Evolutionary conservation across 2,329 filamentous ascomycete genomes (phyloP), one percentile per base, ranked within the genome.

Genomic region (Calonectria henricotiae): DNA sequence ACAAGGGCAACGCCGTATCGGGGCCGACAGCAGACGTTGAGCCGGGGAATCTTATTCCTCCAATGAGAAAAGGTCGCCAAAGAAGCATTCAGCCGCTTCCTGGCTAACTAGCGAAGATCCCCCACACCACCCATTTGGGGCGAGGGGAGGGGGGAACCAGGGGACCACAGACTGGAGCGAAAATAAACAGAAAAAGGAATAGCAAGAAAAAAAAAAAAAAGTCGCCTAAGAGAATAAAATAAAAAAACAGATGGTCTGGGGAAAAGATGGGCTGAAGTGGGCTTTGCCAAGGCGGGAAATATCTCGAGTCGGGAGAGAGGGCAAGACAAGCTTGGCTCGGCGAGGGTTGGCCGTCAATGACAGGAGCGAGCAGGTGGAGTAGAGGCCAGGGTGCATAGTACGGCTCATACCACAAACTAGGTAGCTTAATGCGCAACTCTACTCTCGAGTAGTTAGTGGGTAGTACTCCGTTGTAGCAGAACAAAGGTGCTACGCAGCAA

Each of bases 51-150:
- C 12, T 54, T 55, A 61, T 54, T 17, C 35, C 67, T 51, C 67
- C 67, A 69, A 69, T 69, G 37, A 65, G 46, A 46, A 15, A 6
- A 25, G 58, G 12, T 49, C 15, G 25, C 51, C 51, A 68, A 62
- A 41, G 65, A 27, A 41, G 41, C 49, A 65, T 60, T 64, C 67
- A 68, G 61, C 49, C 58, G 58, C 47, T 51, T 49, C 23, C 13
- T 23, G 27, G 43, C 27, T 13, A 46, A 9, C 13, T 23, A 20
- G 20, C 8, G 46, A 41, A 47, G 46, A 44, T 46, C 39, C 66
- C 61, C 61, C 66, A 60, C 66, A 60, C 66, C 61, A 60, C 60
- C 27, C n/a, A 39, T 32, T 66, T 41, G 25, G n/a, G 13, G 27
- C 27, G 27, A 30, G 11, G n/a, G 12, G 51, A 9, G 13, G 12